Evolutionary conservation across 805 yeast species (phyloP).

Genomic region (Sungouiozyma ichnusensis): DNA sequence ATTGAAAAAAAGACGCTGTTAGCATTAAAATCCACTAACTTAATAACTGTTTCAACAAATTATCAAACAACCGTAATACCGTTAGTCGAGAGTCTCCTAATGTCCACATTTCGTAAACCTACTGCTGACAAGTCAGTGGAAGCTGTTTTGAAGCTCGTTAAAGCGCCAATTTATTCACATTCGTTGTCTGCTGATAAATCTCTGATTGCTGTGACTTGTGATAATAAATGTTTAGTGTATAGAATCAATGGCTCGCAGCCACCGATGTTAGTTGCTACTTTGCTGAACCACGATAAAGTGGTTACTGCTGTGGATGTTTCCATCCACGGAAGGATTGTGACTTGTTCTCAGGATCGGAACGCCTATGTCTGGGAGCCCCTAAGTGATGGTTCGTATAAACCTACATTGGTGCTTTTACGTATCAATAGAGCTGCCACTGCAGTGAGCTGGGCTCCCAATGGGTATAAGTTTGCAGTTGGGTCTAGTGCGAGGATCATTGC

Average conservation of each 20-base stretch:
- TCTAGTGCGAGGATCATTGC: constrained; percentile 92
- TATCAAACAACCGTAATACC: background rate
- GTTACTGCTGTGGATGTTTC: constrained; percentile 93
- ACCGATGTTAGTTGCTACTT: constrained; percentile 54
- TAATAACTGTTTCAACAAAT: background rate
- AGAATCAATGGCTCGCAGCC: constrained; percentile 39
- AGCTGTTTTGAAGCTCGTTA: constrained; percentile 55
- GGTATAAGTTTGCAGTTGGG: constrained; percentile 94
- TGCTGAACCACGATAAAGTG: constrained; percentile 82
- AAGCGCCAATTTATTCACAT: constrained; percentile 83
- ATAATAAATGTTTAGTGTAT: constrained; percentile 65
- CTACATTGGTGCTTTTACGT: constrained; percentile 84
- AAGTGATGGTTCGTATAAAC: constrained; percentile 54
- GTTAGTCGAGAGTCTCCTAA: constrained; percentile 29
- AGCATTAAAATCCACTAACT: background rate
- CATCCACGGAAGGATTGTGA: constrained; percentile 78
- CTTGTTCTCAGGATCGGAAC: constrained; percentile 95
- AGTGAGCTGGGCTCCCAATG: constrained; percentile 91
- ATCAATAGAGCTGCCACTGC: constrained; percentile 92
- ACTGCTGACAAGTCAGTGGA: constrained; percentile 17
- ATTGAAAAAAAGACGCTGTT: background rate
- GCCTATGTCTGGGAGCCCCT: constrained; percentile 91
- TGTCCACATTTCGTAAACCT: background rate
- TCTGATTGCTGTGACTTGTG: constrained; percentile 73
- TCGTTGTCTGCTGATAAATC: constrained; percentile 63